phyloP scores from a whole-genome alignment of 495 filamentous ascomycete genomes.

The Endocarpon pusillum region DNA sequence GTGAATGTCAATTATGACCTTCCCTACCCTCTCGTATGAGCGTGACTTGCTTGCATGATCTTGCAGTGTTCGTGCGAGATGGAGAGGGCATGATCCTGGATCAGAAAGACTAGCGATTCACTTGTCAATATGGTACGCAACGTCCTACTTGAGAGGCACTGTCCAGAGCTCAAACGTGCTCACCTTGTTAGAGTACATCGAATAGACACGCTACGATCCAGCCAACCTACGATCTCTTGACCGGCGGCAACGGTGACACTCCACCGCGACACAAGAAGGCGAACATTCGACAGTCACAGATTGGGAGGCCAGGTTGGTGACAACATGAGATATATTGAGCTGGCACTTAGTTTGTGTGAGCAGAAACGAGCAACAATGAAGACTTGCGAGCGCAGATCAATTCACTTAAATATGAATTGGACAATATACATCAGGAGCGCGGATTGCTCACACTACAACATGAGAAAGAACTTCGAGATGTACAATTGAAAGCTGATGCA shows the following conservation, averaged over 20 bases:
- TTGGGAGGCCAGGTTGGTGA: too few relatives aligned
- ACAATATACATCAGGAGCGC: constrained; percentile 68
- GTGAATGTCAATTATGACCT: too few relatives aligned
- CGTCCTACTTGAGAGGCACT: too few relatives aligned
- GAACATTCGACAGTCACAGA: constrained; percentile 20
- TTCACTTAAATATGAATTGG: constrained; percentile 50
- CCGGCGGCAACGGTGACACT: constrained; percentile 30
- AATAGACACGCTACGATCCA: constrained; percentile 32
- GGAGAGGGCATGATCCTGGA: too few relatives aligned
- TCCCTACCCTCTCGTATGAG: too few relatives aligned
- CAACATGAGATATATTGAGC: neutral
- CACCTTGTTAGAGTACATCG: neutral
- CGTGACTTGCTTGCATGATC: too few relatives aligned
- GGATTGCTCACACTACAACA: constrained; percentile 58
- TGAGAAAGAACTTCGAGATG: constrained; percentile 66
- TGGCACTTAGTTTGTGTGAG: constrained; percentile 6
- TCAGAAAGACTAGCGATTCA: too few relatives aligned
- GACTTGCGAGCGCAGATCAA: constrained; percentile 51
- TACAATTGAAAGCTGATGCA: constrained; percentile 57
- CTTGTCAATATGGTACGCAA: too few relatives aligned
- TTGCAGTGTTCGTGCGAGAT: too few relatives aligned
- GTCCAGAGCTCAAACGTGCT: too few relatives aligned
- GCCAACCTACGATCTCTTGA: constrained; percentile 44
- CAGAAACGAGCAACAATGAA: constrained; percentile 28
- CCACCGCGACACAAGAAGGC: constrained; percentile 18